phyloP scores from a whole-genome alignment of 2,329 filamentous ascomycete species.

The Orbilia blumenaviensis region DNA sequence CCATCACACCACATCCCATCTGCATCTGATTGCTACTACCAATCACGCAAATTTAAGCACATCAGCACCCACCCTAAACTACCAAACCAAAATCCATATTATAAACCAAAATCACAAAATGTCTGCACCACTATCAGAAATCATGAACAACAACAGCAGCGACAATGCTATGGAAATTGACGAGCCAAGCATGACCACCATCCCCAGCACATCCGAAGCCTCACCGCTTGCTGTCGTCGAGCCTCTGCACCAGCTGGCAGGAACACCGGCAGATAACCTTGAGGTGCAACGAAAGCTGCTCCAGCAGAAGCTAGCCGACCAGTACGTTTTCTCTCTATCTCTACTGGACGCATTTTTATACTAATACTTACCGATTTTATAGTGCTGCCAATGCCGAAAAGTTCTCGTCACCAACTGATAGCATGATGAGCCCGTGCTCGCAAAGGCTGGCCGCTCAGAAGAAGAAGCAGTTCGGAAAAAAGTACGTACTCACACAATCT shows the following conservation, averaged over 20 bases:
- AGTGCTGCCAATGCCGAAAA: conserved; percentile 64
- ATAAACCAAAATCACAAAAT: too few relatives aligned
- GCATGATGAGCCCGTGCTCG: conserved; percentile 85
- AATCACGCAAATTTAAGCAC: not conserved
- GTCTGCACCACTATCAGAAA: conserved; percentile 46
- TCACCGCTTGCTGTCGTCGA: conserved; percentile 35
- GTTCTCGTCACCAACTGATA: conserved; percentile 86
- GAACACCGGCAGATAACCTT: conserved; percentile 61
- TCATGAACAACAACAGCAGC: too few relatives aligned
- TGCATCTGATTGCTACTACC: not conserved
- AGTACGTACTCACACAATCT: conserved; percentile 66
- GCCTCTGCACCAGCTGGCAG: conserved; percentile 43
- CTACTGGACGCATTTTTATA: not conserved
- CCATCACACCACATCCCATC: conserved; percentile 2
- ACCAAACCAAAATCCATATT: not conserved
- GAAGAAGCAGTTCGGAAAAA: conserved; percentile 83
- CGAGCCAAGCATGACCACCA: conserved; percentile 16
- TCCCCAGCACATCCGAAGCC: conserved; percentile 29
- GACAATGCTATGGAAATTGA: conserved; percentile 30
- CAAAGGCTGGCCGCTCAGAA: conserved; percentile 83
- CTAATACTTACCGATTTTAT: conserved; percentile 52
- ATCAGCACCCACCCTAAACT: not conserved
- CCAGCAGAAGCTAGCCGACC: conserved; percentile 74
- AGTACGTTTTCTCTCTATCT: conserved; percentile 64
- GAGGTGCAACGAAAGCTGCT: conserved; percentile 81